These are phyloP conservation scores for Trichophyton simii DNA, from an alignment of 2,329 filamentous ascomycete genomes.

Conservation along the genomic window DNA sequence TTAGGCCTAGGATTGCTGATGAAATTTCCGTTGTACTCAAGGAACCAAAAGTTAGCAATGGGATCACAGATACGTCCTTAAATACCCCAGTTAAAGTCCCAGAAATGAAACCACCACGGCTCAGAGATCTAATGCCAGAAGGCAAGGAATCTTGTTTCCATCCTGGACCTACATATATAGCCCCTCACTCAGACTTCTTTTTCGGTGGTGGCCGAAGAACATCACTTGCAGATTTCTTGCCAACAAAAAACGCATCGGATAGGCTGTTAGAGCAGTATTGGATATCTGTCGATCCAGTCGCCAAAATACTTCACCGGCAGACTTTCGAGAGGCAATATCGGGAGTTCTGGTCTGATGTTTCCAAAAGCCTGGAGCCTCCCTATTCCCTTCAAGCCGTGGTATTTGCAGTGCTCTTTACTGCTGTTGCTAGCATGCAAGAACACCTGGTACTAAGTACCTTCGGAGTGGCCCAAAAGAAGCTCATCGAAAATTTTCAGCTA, in stretches of 20 bases:
- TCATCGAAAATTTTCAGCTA: slow-evolving; percentile 52
- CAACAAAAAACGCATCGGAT: slow-evolving; percentile 46
- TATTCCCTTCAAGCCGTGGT: slow-evolving; percentile 55
- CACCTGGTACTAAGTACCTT: slow-evolving; percentile 41
- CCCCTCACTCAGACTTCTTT: slow-evolving; percentile 55
- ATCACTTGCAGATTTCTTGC: slow-evolving; percentile 49
- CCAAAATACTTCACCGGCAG: slow-evolving; percentile 54
- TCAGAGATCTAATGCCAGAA: neutral
- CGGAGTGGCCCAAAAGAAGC: slow-evolving; percentile 42
- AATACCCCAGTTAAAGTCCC: neutral
- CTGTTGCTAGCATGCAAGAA: slow-evolving; percentile 53
- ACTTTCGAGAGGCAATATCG: slow-evolving; percentile 54
- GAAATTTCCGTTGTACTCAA: slow-evolving; percentile 30
- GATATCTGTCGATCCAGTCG: slow-evolving; percentile 53
- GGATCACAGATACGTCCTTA: neutral
- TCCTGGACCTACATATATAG: slow-evolving; percentile 54
- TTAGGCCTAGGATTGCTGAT: slow-evolving; percentile 56
- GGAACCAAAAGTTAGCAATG: neutral
- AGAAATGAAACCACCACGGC: neutral
- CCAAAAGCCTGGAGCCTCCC: slow-evolving; percentile 48
- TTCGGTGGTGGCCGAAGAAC: slow-evolving; percentile 44
- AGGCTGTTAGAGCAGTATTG: slow-evolving; percentile 56
- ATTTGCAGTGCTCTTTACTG: slow-evolving; percentile 58
- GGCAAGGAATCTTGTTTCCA: slow-evolving; percentile 40
- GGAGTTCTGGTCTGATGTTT: slow-evolving; percentile 52